phyloP scores from a whole-genome alignment of 371 early-diverging fungal species.

The Rhizopus stolonifer region DNA sequence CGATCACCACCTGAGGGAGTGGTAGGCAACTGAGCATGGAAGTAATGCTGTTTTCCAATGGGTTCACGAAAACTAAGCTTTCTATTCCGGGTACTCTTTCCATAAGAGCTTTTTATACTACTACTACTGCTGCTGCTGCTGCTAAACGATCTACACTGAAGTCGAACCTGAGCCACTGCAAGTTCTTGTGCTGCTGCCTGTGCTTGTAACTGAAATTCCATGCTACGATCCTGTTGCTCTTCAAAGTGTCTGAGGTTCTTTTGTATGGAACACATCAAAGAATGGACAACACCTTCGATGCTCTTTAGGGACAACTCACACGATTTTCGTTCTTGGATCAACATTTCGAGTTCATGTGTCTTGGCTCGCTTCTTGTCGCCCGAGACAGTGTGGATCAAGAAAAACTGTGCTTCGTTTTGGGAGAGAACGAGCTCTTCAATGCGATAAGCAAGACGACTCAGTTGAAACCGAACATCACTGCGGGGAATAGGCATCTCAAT shows the following conservation, averaged over 20 bases:
- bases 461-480: constrained; percentile 33
- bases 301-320: constrained; percentile 26
- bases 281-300: constrained; percentile 27
- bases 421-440: constrained; percentile 30
- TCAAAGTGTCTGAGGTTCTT: constrained; percentile 25
- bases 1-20: constrained; percentile 5
- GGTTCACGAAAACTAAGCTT: too few species aligned
- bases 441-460: constrained; percentile 18
- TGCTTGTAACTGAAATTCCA: constrained; percentile 25
- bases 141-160: constrained; percentile 12
- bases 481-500: constrained; percentile 32
- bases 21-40: not conserved
- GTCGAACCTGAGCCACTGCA: constrained; percentile 29
- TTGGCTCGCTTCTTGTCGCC: constrained; percentile 25
- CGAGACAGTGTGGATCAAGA: constrained; percentile 36
- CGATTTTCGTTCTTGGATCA: constrained; percentile 29
- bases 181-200: constrained; percentile 31
- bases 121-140: constrained; percentile 19
- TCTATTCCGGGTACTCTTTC: too few species aligned
- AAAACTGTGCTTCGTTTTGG: constrained; percentile 38
- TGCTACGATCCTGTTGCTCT: constrained; percentile 19
- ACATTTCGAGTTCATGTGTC: constrained; percentile 30
- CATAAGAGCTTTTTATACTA: too few species aligned
- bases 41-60: constrained; percentile 2
- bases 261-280: constrained; percentile 21